Conservation (phyloP, 2,329 filamentous ascomycete genomes). For the Aureobasidium pullulans region DNA sequence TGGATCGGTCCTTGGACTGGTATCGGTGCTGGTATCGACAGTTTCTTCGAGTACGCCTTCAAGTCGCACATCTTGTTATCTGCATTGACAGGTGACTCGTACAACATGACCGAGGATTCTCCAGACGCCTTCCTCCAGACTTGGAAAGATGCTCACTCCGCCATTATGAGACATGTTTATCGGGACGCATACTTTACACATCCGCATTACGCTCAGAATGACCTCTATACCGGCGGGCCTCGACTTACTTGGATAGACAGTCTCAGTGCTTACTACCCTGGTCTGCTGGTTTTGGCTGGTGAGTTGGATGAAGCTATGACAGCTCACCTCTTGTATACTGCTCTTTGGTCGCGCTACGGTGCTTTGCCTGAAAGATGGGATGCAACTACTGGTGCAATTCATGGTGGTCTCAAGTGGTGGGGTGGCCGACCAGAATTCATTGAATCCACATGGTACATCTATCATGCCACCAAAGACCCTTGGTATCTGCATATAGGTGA, state of each 20-base stretch:
- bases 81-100: conserved; percentile 38
- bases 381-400: conserved; percentile 71
- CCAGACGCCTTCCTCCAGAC: conserved; percentile 71
- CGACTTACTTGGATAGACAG: conserved; percentile 95
- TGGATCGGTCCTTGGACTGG: conserved; percentile 87
- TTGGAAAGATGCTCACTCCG: conserved; percentile 79
- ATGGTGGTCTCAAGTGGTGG: conserved; percentile 88
- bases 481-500: conserved; percentile 96
- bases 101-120: conserved; percentile 51
- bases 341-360: conserved; percentile 91
- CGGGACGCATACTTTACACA: conserved; percentile 67
- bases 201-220: conserved; percentile 87
- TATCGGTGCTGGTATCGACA: conserved; percentile 93
- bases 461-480: conserved; percentile 82
- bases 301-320: conserved; percentile 87
- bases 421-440: conserved; percentile 92
- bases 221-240: conserved; percentile 78
- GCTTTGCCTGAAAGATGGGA: conserved; percentile 94
- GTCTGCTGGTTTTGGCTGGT: conserved; percentile 75
- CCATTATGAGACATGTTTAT: conserved; percentile 88
- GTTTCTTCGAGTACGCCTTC: conserved; percentile 96
- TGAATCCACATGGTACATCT: conserved; percentile 95
- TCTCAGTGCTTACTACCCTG: conserved; percentile 89
- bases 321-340: conserved; percentile 83
- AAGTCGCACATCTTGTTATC: conserved; percentile 90